Conservation (phyloP, 495 filamentous ascomycete species). For the Talaromyces proteolyticus region DNA sequence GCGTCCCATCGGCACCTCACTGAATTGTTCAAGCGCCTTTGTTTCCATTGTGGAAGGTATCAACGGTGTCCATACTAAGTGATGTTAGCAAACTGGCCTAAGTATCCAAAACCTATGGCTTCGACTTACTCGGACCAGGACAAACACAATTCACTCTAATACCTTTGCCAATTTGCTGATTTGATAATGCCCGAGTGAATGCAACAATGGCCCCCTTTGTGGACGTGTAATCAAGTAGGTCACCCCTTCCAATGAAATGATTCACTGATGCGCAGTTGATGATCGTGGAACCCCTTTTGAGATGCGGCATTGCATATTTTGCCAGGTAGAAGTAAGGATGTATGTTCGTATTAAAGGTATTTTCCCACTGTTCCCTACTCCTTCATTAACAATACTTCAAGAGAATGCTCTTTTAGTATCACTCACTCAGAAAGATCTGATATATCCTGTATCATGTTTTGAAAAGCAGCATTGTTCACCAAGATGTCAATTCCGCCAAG, state of each 20-base stretch:
- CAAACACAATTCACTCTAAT: slow-evolving; percentile 80
- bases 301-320: slow-evolving; percentile 72
- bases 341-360: slow-evolving; percentile 72
- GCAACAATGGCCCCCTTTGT: slow-evolving; percentile 80
- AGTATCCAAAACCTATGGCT: background rate
- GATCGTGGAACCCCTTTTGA: slow-evolving; percentile 70
- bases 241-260: slow-evolving; percentile 74
- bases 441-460: slow-evolving; percentile 71
- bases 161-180: slow-evolving; percentile 64
- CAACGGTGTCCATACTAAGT: slow-evolving; percentile 71
- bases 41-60: slow-evolving; percentile 74
- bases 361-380: slow-evolving; percentile 64
- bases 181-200: slow-evolving; percentile 74
- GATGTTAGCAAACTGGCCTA: background rate
- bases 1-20: slow-evolving; percentile 66
- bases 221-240: slow-evolving; percentile 81
- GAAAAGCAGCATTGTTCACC: slow-evolving; percentile 75
- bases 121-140: slow-evolving; percentile 60
- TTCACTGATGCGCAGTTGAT: slow-evolving; percentile 83
- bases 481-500: slow-evolving; percentile 70
- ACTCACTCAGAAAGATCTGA: slow-evolving; percentile 64
- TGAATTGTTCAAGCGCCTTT: slow-evolving; percentile 65
- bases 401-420: background rate
- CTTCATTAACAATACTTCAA: background rate
- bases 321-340: slow-evolving; percentile 69